Base-by-base conservation (phyloP, 2,329 filamentous ascomycete species). In the Stylonectria norvegica region DNA sequence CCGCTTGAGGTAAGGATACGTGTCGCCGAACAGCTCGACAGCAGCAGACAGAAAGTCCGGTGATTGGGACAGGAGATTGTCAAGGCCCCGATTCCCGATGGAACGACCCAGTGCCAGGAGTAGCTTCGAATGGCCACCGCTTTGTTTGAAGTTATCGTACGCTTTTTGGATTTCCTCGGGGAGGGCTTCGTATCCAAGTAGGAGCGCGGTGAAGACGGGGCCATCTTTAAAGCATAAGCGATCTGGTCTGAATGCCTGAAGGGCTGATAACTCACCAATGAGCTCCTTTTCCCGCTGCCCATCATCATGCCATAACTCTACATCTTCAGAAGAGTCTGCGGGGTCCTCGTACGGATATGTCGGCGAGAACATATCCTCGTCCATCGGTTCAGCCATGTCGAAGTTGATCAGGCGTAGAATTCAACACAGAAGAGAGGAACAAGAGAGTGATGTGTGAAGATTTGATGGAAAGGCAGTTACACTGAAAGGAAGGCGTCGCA, bases 31-130 rank as follows among this genome's bases (percentile, higher is more conserved):
- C 9, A 63, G 35, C 3, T 47, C 31, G 12, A 17, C 32, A 8
- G 46, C 40, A 19, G 39, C 28, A 12, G 55, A 44, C 22, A 25
- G 22, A 12, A 12, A 12, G 22, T 12, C 22, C 5, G n/a, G n/a
- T 41, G 32, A 2, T 22, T 4, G 11, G n/a, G n/a, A n/a, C n/a
- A 62, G 38, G n/a, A 56, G 54, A 4, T 25, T 35, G n/a, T 56
- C 51, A 1, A 63, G 42, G 1, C 32, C 20, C 5, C 35, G 34
- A 12, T 42, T 20, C 5, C 32, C 22, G 5, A 58, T 19, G 3
- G 54, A 30, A 0, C 23, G 25, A 18, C 47, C 43, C 35, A 62
- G 31, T 2, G 36, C 20, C 18, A 23, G n/a, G 7, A 34, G 40
- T 5, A 57, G 49, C 9, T 19, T 14, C 3, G 28, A 15, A 20